These are phyloP conservation scores for Elaeis oleifera DNA, from an alignment of 202 grass and related monocot species.

Conservation along the genomic window DNA sequence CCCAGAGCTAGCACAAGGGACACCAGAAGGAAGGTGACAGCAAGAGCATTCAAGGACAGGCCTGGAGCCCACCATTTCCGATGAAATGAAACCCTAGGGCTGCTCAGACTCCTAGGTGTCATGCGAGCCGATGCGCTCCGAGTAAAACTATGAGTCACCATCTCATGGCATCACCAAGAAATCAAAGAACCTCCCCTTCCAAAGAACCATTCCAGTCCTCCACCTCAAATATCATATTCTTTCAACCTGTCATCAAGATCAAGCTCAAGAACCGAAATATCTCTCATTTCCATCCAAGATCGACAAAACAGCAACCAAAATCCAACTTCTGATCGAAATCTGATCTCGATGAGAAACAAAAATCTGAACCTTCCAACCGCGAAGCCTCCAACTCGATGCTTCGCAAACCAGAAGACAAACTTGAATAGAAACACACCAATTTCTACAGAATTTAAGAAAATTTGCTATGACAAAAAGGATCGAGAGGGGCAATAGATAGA, in stretches of 20 bases:
- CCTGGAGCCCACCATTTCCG: conserved; percentile 56
- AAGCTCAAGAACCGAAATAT: neutral
- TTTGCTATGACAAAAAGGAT: too few species aligned
- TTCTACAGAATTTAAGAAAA: too few species aligned
- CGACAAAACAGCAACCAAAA: neutral
- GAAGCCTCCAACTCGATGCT: neutral
- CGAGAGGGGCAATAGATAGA: too few species aligned
- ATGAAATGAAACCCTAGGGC: conserved; percentile 46
- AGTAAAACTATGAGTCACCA: conserved; percentile 59
- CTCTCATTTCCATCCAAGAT: conserved; percentile 3
- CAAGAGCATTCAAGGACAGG: conserved; percentile 42
- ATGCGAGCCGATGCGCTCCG: conserved; percentile 55
- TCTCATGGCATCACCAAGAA: conserved; percentile 20
- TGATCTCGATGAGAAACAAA: neutral
- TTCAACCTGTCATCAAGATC: neutral
- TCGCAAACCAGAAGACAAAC: neutral
- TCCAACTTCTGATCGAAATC: conserved; percentile 11
- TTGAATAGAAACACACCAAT: too few species aligned
- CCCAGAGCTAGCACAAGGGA: conserved; percentile 40
- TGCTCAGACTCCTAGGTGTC: conserved; percentile 44
- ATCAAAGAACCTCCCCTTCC: conserved; percentile 28
- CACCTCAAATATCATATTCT: conserved; percentile 3
- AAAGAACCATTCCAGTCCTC: conserved; percentile 14
- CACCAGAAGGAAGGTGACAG: conserved; percentile 44
- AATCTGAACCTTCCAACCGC: neutral